phyloP scores from a whole-genome alignment of 2,329 filamentous ascomycete species.

The Geosmithia morbida region DNA sequence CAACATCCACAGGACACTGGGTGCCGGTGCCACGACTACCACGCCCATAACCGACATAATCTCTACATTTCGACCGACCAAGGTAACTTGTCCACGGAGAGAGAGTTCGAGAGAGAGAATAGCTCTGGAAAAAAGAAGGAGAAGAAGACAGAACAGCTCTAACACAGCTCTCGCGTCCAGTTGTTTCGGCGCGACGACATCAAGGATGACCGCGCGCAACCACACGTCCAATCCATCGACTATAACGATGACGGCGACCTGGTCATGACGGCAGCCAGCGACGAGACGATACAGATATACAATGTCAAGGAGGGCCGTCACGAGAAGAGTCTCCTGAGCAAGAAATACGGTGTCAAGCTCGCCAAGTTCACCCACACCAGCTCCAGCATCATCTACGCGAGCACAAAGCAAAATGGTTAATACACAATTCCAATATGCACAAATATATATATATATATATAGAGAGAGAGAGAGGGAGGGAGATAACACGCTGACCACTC shows the following conservation, averaged over 20 bases:
- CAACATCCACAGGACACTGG: constrained; percentile 34
- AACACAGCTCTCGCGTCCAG: constrained; percentile 7
- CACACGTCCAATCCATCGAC: constrained; percentile 76
- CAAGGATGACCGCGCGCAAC: constrained; percentile 35
- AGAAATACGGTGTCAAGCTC: constrained; percentile 92
- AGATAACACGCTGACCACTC: no score
- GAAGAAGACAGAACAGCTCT: not conserved
- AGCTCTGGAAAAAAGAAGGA: not conserved
- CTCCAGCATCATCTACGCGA: constrained; percentile 86
- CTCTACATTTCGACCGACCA: constrained; percentile 61
- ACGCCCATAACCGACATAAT: constrained; percentile 69
- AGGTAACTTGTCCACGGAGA: constrained; percentile 33
- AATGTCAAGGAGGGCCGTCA: constrained; percentile 83
- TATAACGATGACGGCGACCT: constrained; percentile 94
- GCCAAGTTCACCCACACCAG: constrained; percentile 89
- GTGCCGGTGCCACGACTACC: constrained; percentile 22
- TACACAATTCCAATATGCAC: not conserved
- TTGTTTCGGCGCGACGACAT: constrained; percentile 45
- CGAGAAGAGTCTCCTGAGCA: constrained; percentile 79
- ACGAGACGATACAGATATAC: constrained; percentile 92
- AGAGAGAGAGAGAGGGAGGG: not conserved
- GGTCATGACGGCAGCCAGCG: constrained; percentile 78
- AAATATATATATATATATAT: not conserved
- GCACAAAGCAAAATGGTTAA: constrained; percentile 78
- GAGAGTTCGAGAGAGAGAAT: not conserved